Base-by-base conservation (phyloP, 108 stramenopile species). In the Discostella stelligeroides region DNA sequence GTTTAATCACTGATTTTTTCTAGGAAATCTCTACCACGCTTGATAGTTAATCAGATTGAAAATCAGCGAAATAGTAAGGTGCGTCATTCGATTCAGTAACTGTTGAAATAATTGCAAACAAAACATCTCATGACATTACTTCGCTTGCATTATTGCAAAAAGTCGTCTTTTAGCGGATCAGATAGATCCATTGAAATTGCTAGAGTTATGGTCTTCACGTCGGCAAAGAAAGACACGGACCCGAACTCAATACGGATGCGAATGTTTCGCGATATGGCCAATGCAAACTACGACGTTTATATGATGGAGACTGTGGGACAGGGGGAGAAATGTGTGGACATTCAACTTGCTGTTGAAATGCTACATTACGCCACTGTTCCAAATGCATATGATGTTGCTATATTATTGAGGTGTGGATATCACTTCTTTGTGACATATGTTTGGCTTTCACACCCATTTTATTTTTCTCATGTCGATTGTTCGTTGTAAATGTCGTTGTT, bases 251-350 rank as follows among this genome's bases (percentile, higher is more conserved):
- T 75, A 50, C 85, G 95, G 9, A 82, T 84, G 47, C 73, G 84
- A 79, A 92, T 94, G 92, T 89, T 91, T 62, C 42, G 86, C 63
- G 88, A 92, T 9, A 86, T 96, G 90, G 53, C 62, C 10, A 75
- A 79, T 63, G 82, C 86, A 18, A 86, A 88, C 23, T 96, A 85
- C 67, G 91, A 92, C 57, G 86, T 96, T 7, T 77, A 90, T 61
- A 89, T 92, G 85, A 80, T 92, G 82, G 86, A 92, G 65, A 90
- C 91, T 4, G 73, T 82, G 20, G 88, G 89, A 1, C 59, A 70
- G 28, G 85, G 81, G 0, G 95, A 96, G 80, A 96, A 96, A 51
- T 92, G 92, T 60, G 88, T 96, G 15, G 95, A 96, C 58, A 96
- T 96, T 72, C 89, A 92, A 62, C 59, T 96, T 30, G 88, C 95